phyloP scores from a whole-genome alignment of 148 eudicot species.

The Dianthus caryophyllus region DNA sequence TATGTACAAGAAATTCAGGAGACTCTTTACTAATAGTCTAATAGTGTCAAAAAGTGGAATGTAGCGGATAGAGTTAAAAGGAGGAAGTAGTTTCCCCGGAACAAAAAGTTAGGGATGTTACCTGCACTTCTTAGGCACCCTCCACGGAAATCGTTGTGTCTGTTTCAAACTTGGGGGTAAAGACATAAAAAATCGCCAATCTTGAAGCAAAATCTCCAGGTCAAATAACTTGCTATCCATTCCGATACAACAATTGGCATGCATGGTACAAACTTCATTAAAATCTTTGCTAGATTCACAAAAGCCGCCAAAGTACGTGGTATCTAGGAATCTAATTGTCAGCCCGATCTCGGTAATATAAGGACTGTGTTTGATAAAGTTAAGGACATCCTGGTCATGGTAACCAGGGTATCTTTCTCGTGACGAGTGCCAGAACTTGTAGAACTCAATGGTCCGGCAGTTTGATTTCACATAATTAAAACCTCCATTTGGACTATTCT shows the following conservation, averaged over 20 bases:
- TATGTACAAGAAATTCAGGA: no score
- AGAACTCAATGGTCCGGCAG: conserved; percentile 41
- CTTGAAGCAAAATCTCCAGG: conserved; percentile 49
- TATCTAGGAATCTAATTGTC: conserved; percentile 49
- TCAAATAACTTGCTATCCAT: conserved; percentile 42
- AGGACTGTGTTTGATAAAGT: conserved; percentile 36
- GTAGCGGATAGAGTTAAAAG: no score
- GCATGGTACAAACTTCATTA: conserved; percentile 53
- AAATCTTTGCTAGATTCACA: conserved; percentile 54
- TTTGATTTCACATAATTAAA: conserved; percentile 55
- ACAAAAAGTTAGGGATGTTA: conserved; percentile 11
- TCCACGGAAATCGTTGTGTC: conserved; percentile 31
- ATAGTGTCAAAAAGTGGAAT: no score
- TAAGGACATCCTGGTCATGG: conserved; percentile 55
- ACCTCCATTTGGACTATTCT: conserved; percentile 54
- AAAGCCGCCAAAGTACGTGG: conserved; percentile 54
- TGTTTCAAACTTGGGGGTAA: conserved; percentile 33
- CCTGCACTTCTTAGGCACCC: conserved; percentile 49
- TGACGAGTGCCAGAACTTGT: conserved; percentile 47
- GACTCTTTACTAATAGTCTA: no score
- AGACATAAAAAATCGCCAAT: conserved; percentile 51
- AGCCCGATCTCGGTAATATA: conserved; percentile 36
- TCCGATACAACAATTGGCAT: conserved; percentile 56
- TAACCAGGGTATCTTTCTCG: conserved; percentile 33
- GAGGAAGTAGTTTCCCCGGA: no score